Conservation (phyloP, 2,329 filamentous ascomycete species). For the Coniochaeta sp. region DNA sequence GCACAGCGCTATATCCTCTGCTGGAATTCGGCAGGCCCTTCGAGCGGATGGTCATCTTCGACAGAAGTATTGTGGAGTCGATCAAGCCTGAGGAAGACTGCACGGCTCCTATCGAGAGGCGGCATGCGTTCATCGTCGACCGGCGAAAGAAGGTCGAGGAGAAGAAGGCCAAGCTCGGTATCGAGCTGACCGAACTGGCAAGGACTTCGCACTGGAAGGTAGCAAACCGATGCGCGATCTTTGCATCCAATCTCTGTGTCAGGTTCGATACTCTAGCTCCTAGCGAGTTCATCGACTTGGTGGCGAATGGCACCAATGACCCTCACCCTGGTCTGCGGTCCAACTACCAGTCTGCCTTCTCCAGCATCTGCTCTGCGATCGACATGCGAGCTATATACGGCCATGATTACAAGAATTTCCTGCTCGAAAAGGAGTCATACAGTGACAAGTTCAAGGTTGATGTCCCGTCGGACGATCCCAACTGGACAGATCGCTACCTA, state of each 20-base stretch:
- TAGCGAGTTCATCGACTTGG: slow-evolving; percentile 72
- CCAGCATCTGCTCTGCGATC: slow-evolving; percentile 69
- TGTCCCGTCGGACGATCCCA: slow-evolving; percentile 65
- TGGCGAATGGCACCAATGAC: slow-evolving; percentile 77
- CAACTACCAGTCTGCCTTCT: slow-evolving; percentile 75
- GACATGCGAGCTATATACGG: slow-evolving; percentile 79
- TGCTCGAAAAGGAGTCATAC: slow-evolving; percentile 71
- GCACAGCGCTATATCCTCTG: slow-evolving; percentile 73
- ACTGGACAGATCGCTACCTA: slow-evolving; percentile 74
- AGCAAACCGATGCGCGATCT: slow-evolving; percentile 79
- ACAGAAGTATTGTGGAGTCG: slow-evolving; percentile 60
- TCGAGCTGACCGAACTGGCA: slow-evolving; percentile 72
- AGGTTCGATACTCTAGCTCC: slow-evolving; percentile 87
- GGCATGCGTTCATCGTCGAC: slow-evolving; percentile 66
- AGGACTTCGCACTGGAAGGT: slow-evolving; percentile 93
- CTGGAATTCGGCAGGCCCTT: slow-evolving; percentile 88
- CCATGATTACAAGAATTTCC: slow-evolving; percentile 81
- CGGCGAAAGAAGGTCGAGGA: slow-evolving; percentile 72
- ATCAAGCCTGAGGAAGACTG: slow-evolving; percentile 66
- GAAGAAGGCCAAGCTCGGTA: slow-evolving; percentile 72
- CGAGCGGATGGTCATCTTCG: slow-evolving; percentile 77
- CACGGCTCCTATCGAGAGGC: slow-evolving; percentile 50
- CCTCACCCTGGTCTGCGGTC: slow-evolving; percentile 79
- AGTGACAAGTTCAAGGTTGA: slow-evolving; percentile 67
- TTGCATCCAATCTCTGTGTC: slow-evolving; percentile 83